A percentile compares a stretch with the other conserved stretches of the same genome.
Conservation (phyloP, 2,329 filamentous ascomycete genomes). For the Metarhizium rileyi region DNA sequence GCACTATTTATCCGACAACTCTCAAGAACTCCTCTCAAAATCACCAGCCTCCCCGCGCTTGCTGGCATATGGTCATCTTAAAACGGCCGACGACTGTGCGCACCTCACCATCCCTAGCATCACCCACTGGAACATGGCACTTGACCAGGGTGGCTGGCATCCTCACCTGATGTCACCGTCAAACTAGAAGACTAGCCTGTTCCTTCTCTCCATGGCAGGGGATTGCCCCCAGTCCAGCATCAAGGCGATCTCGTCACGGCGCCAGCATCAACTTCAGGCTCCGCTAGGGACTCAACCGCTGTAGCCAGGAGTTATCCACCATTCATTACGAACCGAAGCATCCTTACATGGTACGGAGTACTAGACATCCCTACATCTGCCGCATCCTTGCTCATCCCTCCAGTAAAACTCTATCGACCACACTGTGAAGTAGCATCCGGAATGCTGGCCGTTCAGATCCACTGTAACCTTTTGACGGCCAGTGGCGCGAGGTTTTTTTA, state of each 20-base stretch:
- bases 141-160: not conserved
- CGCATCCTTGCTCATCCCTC: constrained; percentile 10
- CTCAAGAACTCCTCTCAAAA: not conserved
- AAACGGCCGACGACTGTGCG: not conserved
- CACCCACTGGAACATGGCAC: not conserved
- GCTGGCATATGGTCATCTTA: not conserved
- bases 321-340: not conserved
- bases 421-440: constrained; percentile 17
- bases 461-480: constrained; percentile 3
- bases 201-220: not conserved
- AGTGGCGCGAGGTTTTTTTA: not conserved
- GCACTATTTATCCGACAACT: not conserved
- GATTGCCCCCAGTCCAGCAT: not conserved
- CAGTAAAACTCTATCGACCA: constrained; percentile 16
- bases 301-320: not conserved
- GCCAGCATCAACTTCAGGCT: not conserved
- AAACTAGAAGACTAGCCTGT: not conserved
- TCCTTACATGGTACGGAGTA: too few relatives aligned
- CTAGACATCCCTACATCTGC: constrained; percentile 5
- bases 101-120: not conserved
- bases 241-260: not conserved
- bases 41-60: not conserved
- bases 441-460: constrained; percentile 18
- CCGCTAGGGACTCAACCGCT: not conserved
- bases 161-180: constrained; percentile 8